Evolutionary conservation across 805 yeast species (phyloP), one percentile per base, ranked within the genome.

Genomic region (Lipomyces spencermartinsiae): DNA sequence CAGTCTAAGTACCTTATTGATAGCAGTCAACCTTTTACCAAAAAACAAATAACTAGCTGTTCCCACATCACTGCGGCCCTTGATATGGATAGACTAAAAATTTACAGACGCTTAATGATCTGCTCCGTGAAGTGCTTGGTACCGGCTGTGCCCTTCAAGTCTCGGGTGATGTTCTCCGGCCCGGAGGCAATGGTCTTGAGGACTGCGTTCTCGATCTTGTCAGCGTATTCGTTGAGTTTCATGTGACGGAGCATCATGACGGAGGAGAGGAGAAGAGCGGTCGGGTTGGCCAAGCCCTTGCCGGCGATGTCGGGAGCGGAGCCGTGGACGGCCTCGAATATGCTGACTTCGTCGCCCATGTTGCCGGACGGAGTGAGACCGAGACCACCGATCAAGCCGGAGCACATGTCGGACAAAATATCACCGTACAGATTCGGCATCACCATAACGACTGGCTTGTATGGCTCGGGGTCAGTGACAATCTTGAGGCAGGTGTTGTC

Each of bases 401-500:
- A 91, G 75, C 97, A 92, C 81, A 95, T 85, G 82, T 95, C 99
- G 73, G 98, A 94, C 90, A 95, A 89, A 83, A 95, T 95, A 82
- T 95, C 98, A 87, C 99, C 99, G 83, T 95, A 95, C 82, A 95
- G 87, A 89, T 95, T 95, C 78, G 99, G 99, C 97, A 96, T 95
- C 76, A 95, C 99, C 91, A 88, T 88, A 78, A 95, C 99, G 68
- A 90, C 89, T 76, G 92, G 87, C 82, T 89, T 85, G 88, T 93
- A 94, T 59, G 72, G 89, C 67, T 86, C 80, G 74, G 99, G 99
- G 82, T 94, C 93, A 71, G 91, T 84, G 75, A 96, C 96, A 80
- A 93, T 87, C 81, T 87, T 90, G 81, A 95, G 85, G 58, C 97
- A 93, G 75, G 98, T 92, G 87, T 93, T 94, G 84, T 95, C 99